These are phyloP conservation scores for Piromyces finnis DNA, from an alignment of 192 early-diverging fungal genomes.

Conservation along the genomic window DNA sequence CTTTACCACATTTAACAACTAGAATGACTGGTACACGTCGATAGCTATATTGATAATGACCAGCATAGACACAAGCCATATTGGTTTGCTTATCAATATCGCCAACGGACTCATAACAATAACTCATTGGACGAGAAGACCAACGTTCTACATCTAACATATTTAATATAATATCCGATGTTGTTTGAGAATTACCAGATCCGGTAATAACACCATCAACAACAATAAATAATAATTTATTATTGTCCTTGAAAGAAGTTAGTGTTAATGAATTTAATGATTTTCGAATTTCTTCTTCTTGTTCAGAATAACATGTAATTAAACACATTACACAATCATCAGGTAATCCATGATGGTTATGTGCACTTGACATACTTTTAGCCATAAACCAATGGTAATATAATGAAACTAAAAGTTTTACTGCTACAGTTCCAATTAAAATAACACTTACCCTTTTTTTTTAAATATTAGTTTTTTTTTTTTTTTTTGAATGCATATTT, in stretches of 20 bases:
- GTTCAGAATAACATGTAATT: constrained; percentile 40
- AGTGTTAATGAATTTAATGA: constrained; percentile 60
- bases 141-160: neutral
- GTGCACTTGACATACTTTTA: neutral
- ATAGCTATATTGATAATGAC: constrained; percentile 78
- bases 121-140: neutral
- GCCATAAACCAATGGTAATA: neutral
- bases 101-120: constrained; percentile 23
- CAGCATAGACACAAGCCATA: constrained; percentile 94
- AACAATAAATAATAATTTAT: constrained; percentile 63
- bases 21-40: constrained; percentile 88
- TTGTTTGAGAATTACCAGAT: constrained; percentile 22
- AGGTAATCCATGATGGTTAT: neutral
- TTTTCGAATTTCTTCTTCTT: constrained; percentile 42
- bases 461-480: too few relatives aligned
- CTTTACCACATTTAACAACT: constrained; percentile 79
- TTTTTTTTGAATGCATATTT: too few relatives aligned
- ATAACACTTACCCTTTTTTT: neutral
- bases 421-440: neutral
- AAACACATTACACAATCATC: neutral
- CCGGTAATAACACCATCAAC: constrained; percentile 66
- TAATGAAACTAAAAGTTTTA: neutral
- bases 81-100: constrained; percentile 88
- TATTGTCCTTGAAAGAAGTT: constrained; percentile 47
- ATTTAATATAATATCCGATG: neutral